Evolutionary conservation across 345 rosid genomes (phyloP).

Genomic region (Hibiscus tridactylites): DNA sequence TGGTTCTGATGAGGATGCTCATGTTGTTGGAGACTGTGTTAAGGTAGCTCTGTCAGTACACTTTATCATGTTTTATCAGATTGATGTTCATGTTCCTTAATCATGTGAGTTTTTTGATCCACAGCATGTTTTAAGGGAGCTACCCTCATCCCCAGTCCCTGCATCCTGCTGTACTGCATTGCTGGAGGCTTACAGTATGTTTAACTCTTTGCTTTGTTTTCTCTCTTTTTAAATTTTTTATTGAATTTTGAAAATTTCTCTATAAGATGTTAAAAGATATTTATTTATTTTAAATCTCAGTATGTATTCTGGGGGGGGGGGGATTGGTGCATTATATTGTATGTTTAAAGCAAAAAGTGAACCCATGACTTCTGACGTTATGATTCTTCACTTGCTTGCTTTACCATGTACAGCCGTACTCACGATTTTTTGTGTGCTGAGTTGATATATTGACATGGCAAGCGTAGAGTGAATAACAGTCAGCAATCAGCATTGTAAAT

Average conservation of each 20-base stretch:
- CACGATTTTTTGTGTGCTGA: background rate
- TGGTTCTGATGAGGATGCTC: conserved; percentile 87
- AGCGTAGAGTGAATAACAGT: background rate
- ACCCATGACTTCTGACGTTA: too few species aligned
- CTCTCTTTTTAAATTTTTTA: background rate
- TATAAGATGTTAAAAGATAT: background rate
- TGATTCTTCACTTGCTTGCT: too few species aligned
- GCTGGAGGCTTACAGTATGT: conserved; percentile 92
- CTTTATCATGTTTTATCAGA: conserved; percentile 8
- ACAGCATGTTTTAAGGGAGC: conserved; percentile 95
- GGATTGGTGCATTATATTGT: too few species aligned
- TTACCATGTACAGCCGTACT: background rate
- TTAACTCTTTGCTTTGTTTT: conserved; percentile 11
- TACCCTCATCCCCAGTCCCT: conserved; percentile 97
- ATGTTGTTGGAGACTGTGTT: conserved; percentile 95
- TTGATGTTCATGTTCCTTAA: conserved; percentile 13
- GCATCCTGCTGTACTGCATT: conserved; percentile 95
- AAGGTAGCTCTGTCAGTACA: conserved; percentile 46
- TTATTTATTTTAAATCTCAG: background rate
- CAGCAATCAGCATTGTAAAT: background rate
- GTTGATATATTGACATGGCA: background rate
- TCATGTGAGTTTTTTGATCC: conserved; percentile 23
- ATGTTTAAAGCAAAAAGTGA: too few species aligned
- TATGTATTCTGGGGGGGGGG: too few species aligned
- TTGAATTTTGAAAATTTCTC: background rate